A percentile compares a stretch with the other conserved stretches of the same genome.
phyloP scores from a whole-genome alignment of 1,139 yeast species.

The Candida sp. region DNA sequence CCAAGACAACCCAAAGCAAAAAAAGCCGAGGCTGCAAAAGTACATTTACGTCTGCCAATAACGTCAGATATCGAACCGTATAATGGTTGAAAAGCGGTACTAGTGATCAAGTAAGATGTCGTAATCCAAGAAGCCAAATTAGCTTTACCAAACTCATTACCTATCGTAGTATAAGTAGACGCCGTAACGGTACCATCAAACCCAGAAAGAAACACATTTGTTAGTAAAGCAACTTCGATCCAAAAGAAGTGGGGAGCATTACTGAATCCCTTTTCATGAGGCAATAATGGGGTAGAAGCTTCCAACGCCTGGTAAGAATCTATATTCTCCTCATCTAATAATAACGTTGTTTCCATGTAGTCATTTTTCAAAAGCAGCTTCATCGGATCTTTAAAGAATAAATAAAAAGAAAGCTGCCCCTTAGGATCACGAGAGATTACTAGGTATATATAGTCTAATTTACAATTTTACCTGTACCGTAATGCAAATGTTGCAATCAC shows the following conservation, averaged over 20 bases:
- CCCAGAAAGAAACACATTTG: slow-evolving; percentile 26
- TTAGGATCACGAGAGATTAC: neutral
- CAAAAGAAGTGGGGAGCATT: slow-evolving; percentile 10
- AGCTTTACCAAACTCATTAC: slow-evolving; percentile 33
- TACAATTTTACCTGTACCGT: no score
- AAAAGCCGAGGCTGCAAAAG: slow-evolving; percentile 17
- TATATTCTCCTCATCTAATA: neutral
- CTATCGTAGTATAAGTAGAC: slow-evolving; percentile 28
- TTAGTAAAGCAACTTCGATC: slow-evolving; percentile 20
- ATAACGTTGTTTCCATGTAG: slow-evolving; percentile 1
- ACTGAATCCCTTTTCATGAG: slow-evolving; percentile 5
- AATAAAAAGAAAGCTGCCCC: neutral
- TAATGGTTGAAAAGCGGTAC: slow-evolving; percentile 31
- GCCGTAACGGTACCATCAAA: slow-evolving; percentile 36
- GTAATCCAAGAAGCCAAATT: slow-evolving; percentile 36
- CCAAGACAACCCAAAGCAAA: slow-evolving; percentile 30
- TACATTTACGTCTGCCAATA: slow-evolving; percentile 43
- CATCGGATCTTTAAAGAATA: neutral
- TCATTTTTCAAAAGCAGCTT: neutral
- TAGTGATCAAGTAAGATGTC: slow-evolving; percentile 30
- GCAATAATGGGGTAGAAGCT: neutral
- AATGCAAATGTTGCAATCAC: neutral
- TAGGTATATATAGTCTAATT: neutral
- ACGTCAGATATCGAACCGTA: slow-evolving; percentile 54
- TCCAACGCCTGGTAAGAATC: neutral